Percentiles rank a stretch among this genome's conserved stretches.
Conservation (phyloP, 2,329 filamentous ascomycete genomes). For the Fusarium drepaniforme region DNA sequence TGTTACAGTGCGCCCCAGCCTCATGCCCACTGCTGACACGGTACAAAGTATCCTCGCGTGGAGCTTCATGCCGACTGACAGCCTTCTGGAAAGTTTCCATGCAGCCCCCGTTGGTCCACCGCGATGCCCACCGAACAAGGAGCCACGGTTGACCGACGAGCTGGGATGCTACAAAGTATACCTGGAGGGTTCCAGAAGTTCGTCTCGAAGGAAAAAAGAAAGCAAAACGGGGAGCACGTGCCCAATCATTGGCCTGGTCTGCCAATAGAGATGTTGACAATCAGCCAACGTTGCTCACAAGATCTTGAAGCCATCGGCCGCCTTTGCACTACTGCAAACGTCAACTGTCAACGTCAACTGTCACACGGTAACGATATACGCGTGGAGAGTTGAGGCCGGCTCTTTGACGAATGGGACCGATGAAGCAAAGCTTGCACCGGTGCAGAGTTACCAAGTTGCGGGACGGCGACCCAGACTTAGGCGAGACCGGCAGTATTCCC, state of each 20-base stretch:
- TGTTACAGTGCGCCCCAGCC: constrained; percentile 30
- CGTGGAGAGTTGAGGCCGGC: not conserved
- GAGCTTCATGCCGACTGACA: constrained; percentile 30
- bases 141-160: constrained; percentile 29
- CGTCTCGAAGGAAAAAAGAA: constrained; percentile 13
- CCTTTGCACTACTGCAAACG: not conserved
- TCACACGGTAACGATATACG: not conserved
- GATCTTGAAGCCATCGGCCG: not conserved
- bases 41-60: constrained; percentile 26
- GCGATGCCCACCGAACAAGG: constrained; percentile 32
- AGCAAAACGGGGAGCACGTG: not conserved
- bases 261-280: not conserved
- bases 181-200: constrained; percentile 15
- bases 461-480: constrained; percentile 31
- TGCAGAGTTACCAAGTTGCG: constrained; percentile 20
- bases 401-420: constrained; percentile 20
- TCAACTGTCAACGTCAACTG: constrained; percentile 4
- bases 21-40: constrained; percentile 10
- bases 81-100: constrained; percentile 48
- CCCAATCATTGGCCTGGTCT: not conserved
- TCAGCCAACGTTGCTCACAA: not conserved
- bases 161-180: constrained; percentile 9
- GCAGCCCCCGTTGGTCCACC: constrained; percentile 38
- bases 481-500: constrained; percentile 40
- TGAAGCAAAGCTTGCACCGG: constrained; percentile 1